Evolutionary conservation across 2,329 filamentous ascomycete genomes (phyloP).

Genomic region (Clonostachys rhizophaga): DNA sequence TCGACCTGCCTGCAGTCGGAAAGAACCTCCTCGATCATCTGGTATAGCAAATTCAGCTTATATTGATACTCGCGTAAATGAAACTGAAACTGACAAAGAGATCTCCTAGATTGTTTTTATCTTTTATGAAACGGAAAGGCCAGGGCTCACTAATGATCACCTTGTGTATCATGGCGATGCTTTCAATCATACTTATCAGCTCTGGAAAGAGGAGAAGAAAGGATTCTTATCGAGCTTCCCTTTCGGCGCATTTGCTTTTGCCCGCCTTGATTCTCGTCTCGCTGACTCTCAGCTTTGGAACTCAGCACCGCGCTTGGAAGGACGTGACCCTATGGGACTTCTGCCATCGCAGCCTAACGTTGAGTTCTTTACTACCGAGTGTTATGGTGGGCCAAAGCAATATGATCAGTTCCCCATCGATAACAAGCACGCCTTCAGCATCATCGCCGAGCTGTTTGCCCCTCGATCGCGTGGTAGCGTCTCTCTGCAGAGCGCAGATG

Average conservation of each 20-base stretch:
- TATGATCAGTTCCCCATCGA: constrained; percentile 47
- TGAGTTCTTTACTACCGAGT: constrained; percentile 60
- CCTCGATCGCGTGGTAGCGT: constrained; percentile 53
- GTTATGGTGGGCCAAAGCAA: constrained; percentile 56
- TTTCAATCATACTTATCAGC: constrained; percentile 40
- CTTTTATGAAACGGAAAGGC: constrained; percentile 52
- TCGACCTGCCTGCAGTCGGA: constrained; percentile 42
- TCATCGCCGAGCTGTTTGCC: constrained; percentile 53
- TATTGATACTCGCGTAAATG: no score
- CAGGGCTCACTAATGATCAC: constrained; percentile 49
- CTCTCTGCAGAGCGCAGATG: constrained; percentile 39
- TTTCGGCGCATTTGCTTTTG: constrained; percentile 58
- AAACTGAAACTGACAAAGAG: not conserved
- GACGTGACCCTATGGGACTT: constrained; percentile 60
- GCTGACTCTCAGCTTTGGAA: constrained; percentile 49
- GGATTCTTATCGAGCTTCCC: constrained; percentile 58
- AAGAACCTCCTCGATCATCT: constrained; percentile 39
- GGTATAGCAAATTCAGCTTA: not conserved
- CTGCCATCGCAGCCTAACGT: constrained; percentile 51
- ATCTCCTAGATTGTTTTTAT: constrained; percentile 49
- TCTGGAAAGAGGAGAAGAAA: constrained; percentile 53
- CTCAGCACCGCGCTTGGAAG: constrained; percentile 35
- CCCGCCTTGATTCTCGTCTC: constrained; percentile 56
- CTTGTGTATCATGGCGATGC: constrained; percentile 48
- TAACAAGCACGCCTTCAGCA: constrained; percentile 49